Base-by-base conservation (phyloP, 495 filamentous ascomycete genomes). In the Sabuloglossum arenarium region DNA sequence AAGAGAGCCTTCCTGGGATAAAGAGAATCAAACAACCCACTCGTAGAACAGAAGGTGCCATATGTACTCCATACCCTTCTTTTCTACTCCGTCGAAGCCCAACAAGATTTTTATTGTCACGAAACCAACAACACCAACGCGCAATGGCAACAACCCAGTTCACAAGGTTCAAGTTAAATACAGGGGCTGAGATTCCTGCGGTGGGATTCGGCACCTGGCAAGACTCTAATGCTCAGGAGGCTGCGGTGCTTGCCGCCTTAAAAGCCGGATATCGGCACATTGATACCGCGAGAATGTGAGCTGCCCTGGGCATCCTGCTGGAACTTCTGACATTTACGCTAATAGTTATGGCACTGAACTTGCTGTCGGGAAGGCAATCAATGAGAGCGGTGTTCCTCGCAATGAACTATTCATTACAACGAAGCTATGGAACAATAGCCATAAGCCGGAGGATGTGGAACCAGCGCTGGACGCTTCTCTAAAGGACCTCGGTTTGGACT, bases 401-500 rank as follows among this genome's bases (percentile, higher is more conserved):
- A 65, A 74, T 19, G 70, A 84, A 32, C 64, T 84, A 56, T 85
- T 82, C 69, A 68, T 85, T n/a, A 83, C 81, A 3, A 78, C 71
- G 56, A 86, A 86, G 66, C 66, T 85, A 19, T 85, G 80, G 81
- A 81, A 79, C 66, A 76, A 77, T 50, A 73, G 77, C 59, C 81
- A 86, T 59, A 75, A 79, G 53, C 75, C 79, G 0, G 73, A 79
- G 28, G 77, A 79, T 47, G 82, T 81, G 2, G 67, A 64, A 29
- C 66, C 66, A 11, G 79, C 82, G n/a, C 62, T 79, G 56, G 70
- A 79, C 51, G 71, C 77, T 56, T 79, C 82, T 5, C 68, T 86
- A 14, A 64, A 71, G 28, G 77, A 83, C 59, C 73, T 85, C 34
- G 73, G 67, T 0, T 60, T 81, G 19, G 78, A 80, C 45, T 86